Conservation (phyloP, 768 basidiomycete species). For the Melanogaster broomeanus region DNA sequence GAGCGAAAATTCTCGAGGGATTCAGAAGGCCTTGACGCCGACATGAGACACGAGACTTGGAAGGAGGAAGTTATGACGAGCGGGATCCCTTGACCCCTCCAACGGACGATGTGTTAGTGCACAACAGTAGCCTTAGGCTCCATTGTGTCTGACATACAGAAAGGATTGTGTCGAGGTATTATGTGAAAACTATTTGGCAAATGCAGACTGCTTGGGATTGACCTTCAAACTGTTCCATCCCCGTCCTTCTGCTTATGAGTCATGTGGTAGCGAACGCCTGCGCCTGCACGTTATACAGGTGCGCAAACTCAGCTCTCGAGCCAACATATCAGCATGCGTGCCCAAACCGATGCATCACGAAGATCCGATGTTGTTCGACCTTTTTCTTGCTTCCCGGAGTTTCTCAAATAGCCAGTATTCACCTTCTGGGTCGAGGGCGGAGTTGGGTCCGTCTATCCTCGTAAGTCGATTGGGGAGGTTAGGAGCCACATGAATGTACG, state of each 20-base stretch:
- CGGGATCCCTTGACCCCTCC: too few species aligned
- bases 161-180: too few species aligned
- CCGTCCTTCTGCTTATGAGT: neutral
- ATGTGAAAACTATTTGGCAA: too few species aligned
- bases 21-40: too few species aligned
- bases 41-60: too few species aligned
- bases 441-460: conserved; percentile 39
- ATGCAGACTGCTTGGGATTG: too few species aligned
- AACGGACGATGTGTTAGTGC: too few species aligned
- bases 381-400: conserved; percentile 25
- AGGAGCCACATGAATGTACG: conserved; percentile 44
- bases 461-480: conserved; percentile 31
- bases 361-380: conserved; percentile 42
- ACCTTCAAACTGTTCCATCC: too few species aligned
- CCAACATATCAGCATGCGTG: conserved; percentile 33
- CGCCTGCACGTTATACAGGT: conserved; percentile 35
- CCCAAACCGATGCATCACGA: conserved; percentile 42
- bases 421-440: conserved; percentile 38
- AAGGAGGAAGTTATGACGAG: too few species aligned
- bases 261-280: conserved; percentile 24
- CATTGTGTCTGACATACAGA: too few species aligned
- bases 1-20: too few species aligned
- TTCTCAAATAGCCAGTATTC: conserved; percentile 34
- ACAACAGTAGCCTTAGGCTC: too few species aligned
- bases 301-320: conserved; percentile 33